phyloP scores from a whole-genome alignment of 1,284 basidiomycete genomes.

The Ceratobasidium sp. region DNA sequence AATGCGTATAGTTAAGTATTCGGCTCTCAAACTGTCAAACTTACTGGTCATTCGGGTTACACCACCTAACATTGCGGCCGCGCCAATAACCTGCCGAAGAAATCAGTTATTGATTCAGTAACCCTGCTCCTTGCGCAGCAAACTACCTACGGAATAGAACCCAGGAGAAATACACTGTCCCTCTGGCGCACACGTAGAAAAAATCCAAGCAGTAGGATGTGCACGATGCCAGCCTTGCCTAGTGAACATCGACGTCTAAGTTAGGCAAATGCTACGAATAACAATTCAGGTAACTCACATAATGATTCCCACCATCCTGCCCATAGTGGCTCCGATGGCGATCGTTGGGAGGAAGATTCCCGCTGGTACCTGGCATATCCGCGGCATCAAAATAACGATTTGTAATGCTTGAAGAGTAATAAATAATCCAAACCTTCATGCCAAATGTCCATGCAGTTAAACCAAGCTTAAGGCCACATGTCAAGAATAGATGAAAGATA shows the following conservation, averaged over 20 bases:
- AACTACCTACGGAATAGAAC: slow-evolving; percentile 72
- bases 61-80: slow-evolving; percentile 82
- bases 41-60: slow-evolving; percentile 84
- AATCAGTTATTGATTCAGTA: not conserved
- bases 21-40: slow-evolving; percentile 49
- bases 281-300: slow-evolving; percentile 62
- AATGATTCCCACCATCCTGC: slow-evolving; percentile 75
- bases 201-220: slow-evolving; percentile 74
- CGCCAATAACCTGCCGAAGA: slow-evolving; percentile 74
- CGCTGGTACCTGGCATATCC: slow-evolving; percentile 78
- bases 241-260: not conserved
- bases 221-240: slow-evolving; percentile 75
- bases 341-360: slow-evolving; percentile 82
- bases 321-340: slow-evolving; percentile 76
- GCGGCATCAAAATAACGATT: too few relatives aligned
- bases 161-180: slow-evolving; percentile 80
- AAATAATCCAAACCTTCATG: slow-evolving; percentile 79
- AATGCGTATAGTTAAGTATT: slow-evolving; percentile 21
- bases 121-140: not conserved
- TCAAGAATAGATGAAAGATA: slow-evolving; percentile 73
- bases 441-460: slow-evolving; percentile 82
- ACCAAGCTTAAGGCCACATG: slow-evolving; percentile 70
- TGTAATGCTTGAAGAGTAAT: too few relatives aligned
- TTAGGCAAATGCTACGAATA: not conserved
- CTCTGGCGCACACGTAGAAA: slow-evolving; percentile 77